Conservation (phyloP, 768 basidiomycete genomes). For the Phaeotremella skinneri region DNA sequence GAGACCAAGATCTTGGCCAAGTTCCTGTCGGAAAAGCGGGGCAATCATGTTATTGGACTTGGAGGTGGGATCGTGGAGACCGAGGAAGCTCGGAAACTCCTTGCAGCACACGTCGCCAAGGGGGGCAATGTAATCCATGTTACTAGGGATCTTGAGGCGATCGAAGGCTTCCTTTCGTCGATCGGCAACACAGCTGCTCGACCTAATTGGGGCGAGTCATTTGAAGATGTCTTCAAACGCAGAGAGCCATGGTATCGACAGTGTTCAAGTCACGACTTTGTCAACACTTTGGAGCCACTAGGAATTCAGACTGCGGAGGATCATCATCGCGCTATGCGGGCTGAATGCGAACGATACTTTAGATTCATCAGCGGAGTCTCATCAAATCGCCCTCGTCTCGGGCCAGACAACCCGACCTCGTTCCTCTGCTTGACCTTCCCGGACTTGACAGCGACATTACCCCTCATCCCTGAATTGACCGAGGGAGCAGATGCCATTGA, state of each 20-base stretch:
- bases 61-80: constrained; percentile 95
- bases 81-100: constrained; percentile 65
- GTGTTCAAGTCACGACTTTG: constrained; percentile 76
- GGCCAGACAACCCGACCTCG: constrained; percentile 66
- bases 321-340: constrained; percentile 52
- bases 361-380: constrained; percentile 72
- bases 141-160: constrained; percentile 72
- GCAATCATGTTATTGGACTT: constrained; percentile 75
- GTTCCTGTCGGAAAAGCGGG: constrained; percentile 60
- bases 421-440: constrained; percentile 93
- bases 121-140: constrained; percentile 80
- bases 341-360: constrained; percentile 82
- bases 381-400: constrained; percentile 57
- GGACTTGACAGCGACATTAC: constrained; percentile 69
- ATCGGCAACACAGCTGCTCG: constrained; percentile 64
- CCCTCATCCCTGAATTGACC: constrained; percentile 67
- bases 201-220: constrained; percentile 83
- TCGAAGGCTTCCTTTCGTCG: constrained; percentile 70
- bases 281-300: constrained; percentile 60
- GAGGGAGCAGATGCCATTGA: constrained; percentile 89
- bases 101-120: constrained; percentile 63
- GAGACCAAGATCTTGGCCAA: constrained; percentile 70
- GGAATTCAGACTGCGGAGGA: constrained; percentile 46
- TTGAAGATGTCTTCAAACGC: constrained; percentile 77
- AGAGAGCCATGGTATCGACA: constrained; percentile 83